Conservation (phyloP, 208 protist species). For the Trichomonas gallinae region DNA sequence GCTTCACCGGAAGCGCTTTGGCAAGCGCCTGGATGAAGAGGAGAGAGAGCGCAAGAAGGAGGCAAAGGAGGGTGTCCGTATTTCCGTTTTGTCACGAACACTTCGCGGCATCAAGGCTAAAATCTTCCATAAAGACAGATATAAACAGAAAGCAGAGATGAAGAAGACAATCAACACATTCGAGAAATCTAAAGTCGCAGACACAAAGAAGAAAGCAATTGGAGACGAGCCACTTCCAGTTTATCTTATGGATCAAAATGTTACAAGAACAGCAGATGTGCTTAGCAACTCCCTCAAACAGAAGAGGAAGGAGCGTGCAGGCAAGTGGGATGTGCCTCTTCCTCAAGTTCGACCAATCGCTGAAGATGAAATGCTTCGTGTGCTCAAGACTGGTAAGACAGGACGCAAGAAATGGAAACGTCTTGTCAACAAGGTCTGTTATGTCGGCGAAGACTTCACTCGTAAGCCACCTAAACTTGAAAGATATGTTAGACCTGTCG, state of each 20-base stretch:
- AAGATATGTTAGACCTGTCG: constrained; percentile 97
- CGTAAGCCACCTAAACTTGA: constrained; percentile 99
- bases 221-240: constrained; percentile 83
- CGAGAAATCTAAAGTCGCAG: constrained; percentile 73
- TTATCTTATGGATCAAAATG: constrained; percentile 88
- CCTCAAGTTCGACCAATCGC: constrained; percentile 76
- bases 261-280: constrained; percentile 58
- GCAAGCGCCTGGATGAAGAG: constrained; percentile 83
- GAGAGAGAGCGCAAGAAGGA: constrained; percentile 61
- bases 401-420: constrained; percentile 96
- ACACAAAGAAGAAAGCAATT: constrained; percentile 61
- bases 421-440: constrained; percentile 98
- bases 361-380: constrained; percentile 96
- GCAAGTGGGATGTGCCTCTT: constrained; percentile 98
- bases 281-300: constrained; percentile 99
- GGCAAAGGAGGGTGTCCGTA: neutral
- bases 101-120: constrained; percentile 93
- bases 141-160: constrained; percentile 96
- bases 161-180: constrained; percentile 97
- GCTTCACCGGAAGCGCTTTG: constrained; percentile 85
- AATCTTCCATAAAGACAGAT: constrained; percentile 85
- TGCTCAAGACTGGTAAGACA: constrained; percentile 22
- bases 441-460: constrained; percentile 82
- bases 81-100: constrained; percentile 28
- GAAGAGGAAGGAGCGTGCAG: constrained; percentile 99